phyloP scores from a whole-genome alignment of 2,329 filamentous ascomycete species.

The Trichoderma cornu-damae region DNA sequence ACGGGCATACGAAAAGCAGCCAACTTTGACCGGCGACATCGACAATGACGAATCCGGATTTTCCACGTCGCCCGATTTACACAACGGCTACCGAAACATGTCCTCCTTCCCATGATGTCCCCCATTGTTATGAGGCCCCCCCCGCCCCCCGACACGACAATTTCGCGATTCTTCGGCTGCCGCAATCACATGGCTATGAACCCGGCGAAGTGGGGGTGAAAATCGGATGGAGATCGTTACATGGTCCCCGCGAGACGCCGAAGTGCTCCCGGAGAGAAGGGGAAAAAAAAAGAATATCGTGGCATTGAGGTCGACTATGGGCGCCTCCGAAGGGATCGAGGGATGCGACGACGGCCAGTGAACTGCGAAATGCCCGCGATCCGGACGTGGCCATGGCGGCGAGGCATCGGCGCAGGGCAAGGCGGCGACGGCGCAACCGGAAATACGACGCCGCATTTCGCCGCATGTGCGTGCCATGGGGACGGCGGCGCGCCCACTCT shows the following conservation, averaged over 20 bases:
- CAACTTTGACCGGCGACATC: neutral
- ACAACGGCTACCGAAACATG: neutral
- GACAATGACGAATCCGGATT: neutral
- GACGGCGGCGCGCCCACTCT: neutral
- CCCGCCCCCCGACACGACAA: neutral
- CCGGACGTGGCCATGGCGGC: neutral
- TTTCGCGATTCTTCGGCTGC: neutral
- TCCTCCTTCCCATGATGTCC: neutral
- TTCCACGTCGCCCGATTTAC: neutral
- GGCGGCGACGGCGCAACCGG: slow-evolving; percentile 4
- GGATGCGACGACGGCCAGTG: neutral
- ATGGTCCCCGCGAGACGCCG: slow-evolving; percentile 12
- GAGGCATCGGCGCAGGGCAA: neutral
- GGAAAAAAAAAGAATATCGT: no score
- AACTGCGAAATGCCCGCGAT: neutral
- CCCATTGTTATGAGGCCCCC: neutral
- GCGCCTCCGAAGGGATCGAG: neutral
- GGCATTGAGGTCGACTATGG: neutral
- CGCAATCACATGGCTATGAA: neutral
- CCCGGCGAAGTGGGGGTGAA: slow-evolving; percentile 16
- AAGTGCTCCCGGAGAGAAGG: slow-evolving; percentile 11
- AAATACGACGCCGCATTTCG: slow-evolving; percentile 13
- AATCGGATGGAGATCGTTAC: slow-evolving; percentile 12
- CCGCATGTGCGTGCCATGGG: neutral
- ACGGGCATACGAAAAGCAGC: neutral